Evolutionary conservation across 306 rosid genomes (phyloP).

Genomic region (Medicago arabica): DNA sequence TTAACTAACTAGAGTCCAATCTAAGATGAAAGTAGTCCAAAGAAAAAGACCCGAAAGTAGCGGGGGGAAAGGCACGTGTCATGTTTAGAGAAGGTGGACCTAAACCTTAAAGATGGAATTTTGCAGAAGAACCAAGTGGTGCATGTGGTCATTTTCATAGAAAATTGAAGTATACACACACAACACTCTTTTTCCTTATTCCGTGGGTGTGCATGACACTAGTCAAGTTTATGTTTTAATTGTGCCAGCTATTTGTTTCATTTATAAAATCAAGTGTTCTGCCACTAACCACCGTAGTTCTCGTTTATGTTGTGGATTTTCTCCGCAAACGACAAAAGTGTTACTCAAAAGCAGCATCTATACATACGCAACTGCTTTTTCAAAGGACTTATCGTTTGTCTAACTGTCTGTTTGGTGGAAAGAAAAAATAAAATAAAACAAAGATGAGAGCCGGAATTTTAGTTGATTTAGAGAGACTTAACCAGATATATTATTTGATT

Average conservation of each 20-base stretch:
- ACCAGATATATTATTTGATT: no score
- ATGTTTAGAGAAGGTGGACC: slow-evolving; percentile 50
- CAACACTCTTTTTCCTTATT: slow-evolving; percentile 26
- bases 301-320: slow-evolving; percentile 44
- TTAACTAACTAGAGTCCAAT: background rate
- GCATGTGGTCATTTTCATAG: slow-evolving; percentile 74
- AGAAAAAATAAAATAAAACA: background rate
- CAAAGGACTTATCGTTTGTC: background rate
- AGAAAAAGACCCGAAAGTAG: slow-evolving; percentile 55
- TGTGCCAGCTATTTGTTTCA: slow-evolving; percentile 46
- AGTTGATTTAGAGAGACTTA: background rate
- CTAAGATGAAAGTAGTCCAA: slow-evolving; percentile 21
- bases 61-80: slow-evolving; percentile 70
- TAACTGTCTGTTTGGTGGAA: slow-evolving; percentile 1
- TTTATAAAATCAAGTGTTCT: slow-evolving; percentile 29
- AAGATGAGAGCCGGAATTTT: background rate
- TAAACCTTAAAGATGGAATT: slow-evolving; percentile 47
- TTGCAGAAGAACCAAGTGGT: slow-evolving; percentile 54
- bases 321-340: slow-evolving; percentile 29
- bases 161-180: slow-evolving; percentile 56
- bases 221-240: slow-evolving; percentile 44
- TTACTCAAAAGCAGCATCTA: slow-evolving; percentile 16
- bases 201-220: slow-evolving; percentile 36
- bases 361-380: background rate
- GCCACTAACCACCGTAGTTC: slow-evolving; percentile 39